These are phyloP conservation scores for Candida vaughaniae DNA, from an alignment of 805 yeast species.

Conservation along the genomic window DNA sequence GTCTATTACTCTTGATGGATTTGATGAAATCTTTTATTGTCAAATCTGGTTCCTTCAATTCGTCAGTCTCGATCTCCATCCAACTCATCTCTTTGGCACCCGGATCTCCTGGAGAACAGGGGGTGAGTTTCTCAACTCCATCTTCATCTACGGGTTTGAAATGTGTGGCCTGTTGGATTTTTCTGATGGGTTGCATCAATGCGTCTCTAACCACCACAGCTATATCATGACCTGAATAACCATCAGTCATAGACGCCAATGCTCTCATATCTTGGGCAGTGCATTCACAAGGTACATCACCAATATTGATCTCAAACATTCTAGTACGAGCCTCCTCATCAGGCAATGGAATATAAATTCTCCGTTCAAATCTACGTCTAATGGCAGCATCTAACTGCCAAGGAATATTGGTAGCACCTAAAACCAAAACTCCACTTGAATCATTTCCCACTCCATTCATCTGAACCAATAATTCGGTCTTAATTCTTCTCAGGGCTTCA, in stretches of 20 bases:
- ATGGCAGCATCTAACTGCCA: slow-evolving; percentile 99
- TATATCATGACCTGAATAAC: slow-evolving; percentile 96
- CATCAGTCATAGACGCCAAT: slow-evolving; percentile 91
- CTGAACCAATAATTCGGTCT: slow-evolving; percentile 92
- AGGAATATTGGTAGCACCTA: slow-evolving; percentile 98
- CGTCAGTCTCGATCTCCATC: slow-evolving; percentile 89
- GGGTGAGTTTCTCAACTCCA: slow-evolving; percentile 58
- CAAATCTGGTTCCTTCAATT: slow-evolving; percentile 84
- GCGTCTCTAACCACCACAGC: slow-evolving; percentile 98
- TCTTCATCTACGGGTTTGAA: slow-evolving; percentile 63
- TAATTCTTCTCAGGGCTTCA: slow-evolving; percentile 93
- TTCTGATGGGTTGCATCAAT: slow-evolving; percentile 94
- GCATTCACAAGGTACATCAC: slow-evolving; percentile 81
- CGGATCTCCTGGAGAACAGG: slow-evolving; percentile 96
- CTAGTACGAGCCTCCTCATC: slow-evolving; percentile 88
- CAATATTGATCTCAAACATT: slow-evolving; percentile 94
- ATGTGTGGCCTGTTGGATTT: slow-evolving; percentile 94
- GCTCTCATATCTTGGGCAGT: slow-evolving; percentile 69
- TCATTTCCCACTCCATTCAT: slow-evolving; percentile 99
- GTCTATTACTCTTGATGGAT: slow-evolving; percentile 87
- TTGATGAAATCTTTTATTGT: slow-evolving; percentile 90
- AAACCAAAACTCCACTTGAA: slow-evolving; percentile 83
- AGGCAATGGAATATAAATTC: slow-evolving; percentile 94
- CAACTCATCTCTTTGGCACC: slow-evolving; percentile 88
- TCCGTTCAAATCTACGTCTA: slow-evolving; percentile 90